Base-by-base conservation (phyloP, 148 eudicot species). In the Rhododendron kiyosumense region DNA sequence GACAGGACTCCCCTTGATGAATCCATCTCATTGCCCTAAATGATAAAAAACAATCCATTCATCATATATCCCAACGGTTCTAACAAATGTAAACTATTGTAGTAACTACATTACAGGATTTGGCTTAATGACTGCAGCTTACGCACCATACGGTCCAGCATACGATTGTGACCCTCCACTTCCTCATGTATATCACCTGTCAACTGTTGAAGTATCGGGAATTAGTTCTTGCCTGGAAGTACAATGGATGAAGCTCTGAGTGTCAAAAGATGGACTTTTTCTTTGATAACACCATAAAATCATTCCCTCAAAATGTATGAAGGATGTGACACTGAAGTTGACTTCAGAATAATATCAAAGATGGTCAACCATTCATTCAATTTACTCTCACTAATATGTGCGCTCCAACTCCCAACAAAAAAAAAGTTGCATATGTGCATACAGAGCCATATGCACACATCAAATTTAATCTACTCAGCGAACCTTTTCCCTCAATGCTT, bases 181-280 rank as follows among this genome's bases (percentile, higher is more conserved):
- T 96, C 98, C 88, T 95, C 99, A 78, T 95, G 92, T 88, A 96
- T 87, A 88, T 93, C 98, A 87, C 98, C 99, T 34, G 96, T 91
- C 89, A 95, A 87, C 99, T 96, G 95, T 90, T 32, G 84, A 85
- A 32, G 48, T n/a, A 54, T 45, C 30, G 67, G 75, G 36, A 41
- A 79, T 86, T 57, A 86, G 22, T 52, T 67, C 65, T 84, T 43
- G 77, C 78, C 4, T 3, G 79, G 8, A 20, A 45, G 3, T 52
- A 86, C 51, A 30, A 49, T 69, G 82, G 76, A 67, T 52, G 54
- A 83, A 85, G 77, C 81, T 86, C 26, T 38, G 76, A 43, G 77
- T 15, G 28, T 22, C 32, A 82, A 79, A 85, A 24, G 26, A 81
- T 24, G 45, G 32, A 65, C 65, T 85, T 43, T 5, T 41, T 67